These are phyloP conservation scores for Begonia fuchsioides DNA, from an alignment of 306 rosid genomes.

Conservation along the genomic window DNA sequence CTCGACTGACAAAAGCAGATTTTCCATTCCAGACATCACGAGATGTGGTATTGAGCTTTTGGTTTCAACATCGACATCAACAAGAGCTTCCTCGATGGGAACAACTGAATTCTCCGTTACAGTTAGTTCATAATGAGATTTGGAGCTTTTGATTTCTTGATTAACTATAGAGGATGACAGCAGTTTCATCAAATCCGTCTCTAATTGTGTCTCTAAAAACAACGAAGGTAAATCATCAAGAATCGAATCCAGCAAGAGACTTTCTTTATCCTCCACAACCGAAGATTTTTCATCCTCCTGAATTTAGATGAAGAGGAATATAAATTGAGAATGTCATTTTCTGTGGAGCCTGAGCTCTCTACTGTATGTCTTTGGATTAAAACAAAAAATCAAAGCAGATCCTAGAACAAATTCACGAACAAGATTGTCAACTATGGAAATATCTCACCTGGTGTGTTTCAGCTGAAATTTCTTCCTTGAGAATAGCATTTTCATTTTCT, in stretches of 20 bases:
- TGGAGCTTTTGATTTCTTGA: conserved; percentile 3
- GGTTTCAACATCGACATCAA: conserved; percentile 3
- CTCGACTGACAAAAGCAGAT: conserved; percentile 11
- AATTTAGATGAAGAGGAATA: not conserved
- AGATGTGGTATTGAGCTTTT: not conserved
- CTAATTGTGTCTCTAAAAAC: conserved; percentile 19
- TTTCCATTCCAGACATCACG: conserved; percentile 13
- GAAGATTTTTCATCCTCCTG: conserved; percentile 8
- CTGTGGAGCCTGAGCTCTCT: too few relatives aligned
- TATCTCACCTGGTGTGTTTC: conserved; percentile 22
- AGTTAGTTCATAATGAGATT: too few relatives aligned
- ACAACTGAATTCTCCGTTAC: not conserved
- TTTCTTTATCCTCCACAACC: conserved; percentile 21
- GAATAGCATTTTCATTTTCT: conserved; percentile 3
- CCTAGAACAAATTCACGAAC: not conserved
- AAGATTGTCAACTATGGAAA: not conserved
- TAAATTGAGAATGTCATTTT: too few relatives aligned
- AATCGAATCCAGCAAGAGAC: conserved; percentile 20
- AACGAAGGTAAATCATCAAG: conserved; percentile 13
- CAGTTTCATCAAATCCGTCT: conserved; percentile 12
- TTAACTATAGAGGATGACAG: conserved; percentile 13
- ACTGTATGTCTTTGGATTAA: too few relatives aligned
- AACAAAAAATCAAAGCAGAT: not conserved
- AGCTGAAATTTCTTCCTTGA: conserved; percentile 5
- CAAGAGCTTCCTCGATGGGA: conserved; percentile 8